phyloP scores from a whole-genome alignment of 305 asterid species.

The Withania somnifera region DNA sequence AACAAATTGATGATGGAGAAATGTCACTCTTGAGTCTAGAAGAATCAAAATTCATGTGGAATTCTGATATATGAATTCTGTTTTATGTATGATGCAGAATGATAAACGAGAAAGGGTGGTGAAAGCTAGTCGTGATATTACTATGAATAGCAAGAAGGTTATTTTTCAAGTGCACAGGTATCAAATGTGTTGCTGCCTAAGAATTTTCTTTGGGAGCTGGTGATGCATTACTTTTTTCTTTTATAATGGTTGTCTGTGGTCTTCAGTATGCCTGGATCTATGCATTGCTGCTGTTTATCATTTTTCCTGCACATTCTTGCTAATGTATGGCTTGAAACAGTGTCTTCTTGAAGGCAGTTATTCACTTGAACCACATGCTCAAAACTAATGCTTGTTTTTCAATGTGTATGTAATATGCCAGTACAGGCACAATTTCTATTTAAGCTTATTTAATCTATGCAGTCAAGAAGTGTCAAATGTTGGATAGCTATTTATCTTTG shows the following conservation, averaged over 20 bases:
- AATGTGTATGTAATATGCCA: not conserved
- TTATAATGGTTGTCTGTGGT: not conserved
- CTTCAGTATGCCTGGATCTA: not conserved
- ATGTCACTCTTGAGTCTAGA: not conserved
- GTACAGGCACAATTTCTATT: not conserved
- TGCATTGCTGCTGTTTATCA: not conserved
- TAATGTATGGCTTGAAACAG: not conserved
- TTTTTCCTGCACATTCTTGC: not conserved
- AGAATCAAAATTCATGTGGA: not conserved
- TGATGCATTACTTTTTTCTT: not conserved
- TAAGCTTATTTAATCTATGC: not conserved
- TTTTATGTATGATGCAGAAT: conserved; percentile 34
- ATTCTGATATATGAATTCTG: not conserved
- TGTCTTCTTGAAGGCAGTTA: not conserved
- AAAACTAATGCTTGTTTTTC: not conserved
- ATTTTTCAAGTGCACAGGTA: conserved; percentile 96
- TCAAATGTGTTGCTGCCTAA: not conserved
- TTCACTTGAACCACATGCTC: not conserved
- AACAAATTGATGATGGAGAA: not conserved
- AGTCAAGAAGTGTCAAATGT: not conserved
- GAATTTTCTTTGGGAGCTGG: not conserved
- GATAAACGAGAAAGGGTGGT: conserved; percentile 87
- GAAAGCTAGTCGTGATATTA: conserved; percentile 89
- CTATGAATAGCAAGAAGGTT: conserved; percentile 90
- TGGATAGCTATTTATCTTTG: not conserved